Base-by-base conservation (phyloP, 78 protist genomes). In the Dictyostelium intermedium region DNA sequence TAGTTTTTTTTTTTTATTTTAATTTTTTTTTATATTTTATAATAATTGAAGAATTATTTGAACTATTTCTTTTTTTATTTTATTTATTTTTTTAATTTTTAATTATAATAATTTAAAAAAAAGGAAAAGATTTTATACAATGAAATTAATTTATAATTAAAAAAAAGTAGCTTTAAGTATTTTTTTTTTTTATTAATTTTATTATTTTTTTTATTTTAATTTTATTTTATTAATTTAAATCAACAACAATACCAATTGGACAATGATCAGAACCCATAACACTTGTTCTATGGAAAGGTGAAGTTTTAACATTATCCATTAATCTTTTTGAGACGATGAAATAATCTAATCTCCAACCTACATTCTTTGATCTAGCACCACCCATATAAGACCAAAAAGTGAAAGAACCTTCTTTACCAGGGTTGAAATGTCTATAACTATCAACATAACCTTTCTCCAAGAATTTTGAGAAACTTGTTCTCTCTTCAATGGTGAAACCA, bases 291-390 rank as follows among this genome's bases (percentile, higher is more conserved):
- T 84, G 86, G 39, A 81, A 83, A 27, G 92, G 72, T n/a, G 81
- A 20, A 41, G 73, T 39, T 34, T 74, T 80, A 34, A 93, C 53
- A 16, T 81, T 39, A 47, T 85, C 91, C 14, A 95, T 72, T 13
- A 89, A 73, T n/a, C 84, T 50, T n/a, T 70, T 18, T 45, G 96
- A 56, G 2, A 95, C 95, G n/a, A 95, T 47, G 56, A 94, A 94
- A 35, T 95, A 95, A 69, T 95, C 97, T 56, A 95, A 82, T 76
- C 97, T 73, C 97, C 97, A 96, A 41, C 97, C 97, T 23, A 83
- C 85, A 73, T 91, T 82, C 25, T 82, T 91, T 20, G 82, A 63
- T 45, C 97, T 35, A 16, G 83, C 83, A 23, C 82, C 69, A 16
- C 73, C n/a, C 93, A 56, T 87, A 16, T 85, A 87, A 0, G 84